Percentiles rank a stretch among this genome's conserved stretches.
These are phyloP conservation scores for Gomphus sp. DNA, from an alignment of 1,284 basidiomycete genomes.

Conservation along the genomic window DNA sequence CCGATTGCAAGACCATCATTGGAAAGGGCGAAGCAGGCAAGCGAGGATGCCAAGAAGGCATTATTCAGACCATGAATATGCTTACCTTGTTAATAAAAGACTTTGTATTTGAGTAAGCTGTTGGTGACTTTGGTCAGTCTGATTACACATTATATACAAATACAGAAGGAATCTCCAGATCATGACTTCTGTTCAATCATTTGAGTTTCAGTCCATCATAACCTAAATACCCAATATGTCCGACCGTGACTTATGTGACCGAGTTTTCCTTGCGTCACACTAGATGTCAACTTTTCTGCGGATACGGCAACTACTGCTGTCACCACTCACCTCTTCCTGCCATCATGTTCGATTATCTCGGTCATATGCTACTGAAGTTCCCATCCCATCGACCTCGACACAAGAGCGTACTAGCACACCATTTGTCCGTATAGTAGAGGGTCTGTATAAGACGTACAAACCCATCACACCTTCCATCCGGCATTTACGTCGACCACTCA, in stretches of 20 bases:
- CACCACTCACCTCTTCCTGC: background rate
- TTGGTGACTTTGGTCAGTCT: background rate
- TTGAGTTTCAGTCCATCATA: background rate
- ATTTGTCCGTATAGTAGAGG: conserved; percentile 14
- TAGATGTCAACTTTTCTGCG: background rate
- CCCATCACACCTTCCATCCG: conserved; percentile 82
- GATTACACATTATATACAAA: background rate
- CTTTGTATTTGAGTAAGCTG: background rate
- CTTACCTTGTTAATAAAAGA: background rate
- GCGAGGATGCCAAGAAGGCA: conserved; percentile 43
- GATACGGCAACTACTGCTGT: background rate
- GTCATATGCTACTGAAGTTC: background rate
- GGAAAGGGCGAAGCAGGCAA: conserved; percentile 35
- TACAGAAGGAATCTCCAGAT: background rate
- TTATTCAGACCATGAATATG: conserved; percentile 28
- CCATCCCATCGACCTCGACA: background rate
- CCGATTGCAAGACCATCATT: conserved; percentile 27
- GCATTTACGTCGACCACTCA: conserved; percentile 76
- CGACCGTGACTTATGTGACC: background rate
- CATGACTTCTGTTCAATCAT: background rate
- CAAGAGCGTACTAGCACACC: background rate
- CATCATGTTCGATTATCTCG: background rate
- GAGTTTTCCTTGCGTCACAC: background rate
- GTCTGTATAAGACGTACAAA: conserved; percentile 83
- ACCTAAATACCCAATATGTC: no score